Evolutionary conservation across 1,284 basidiomycete species (phyloP).

Genomic region (Mycena sp.): DNA sequence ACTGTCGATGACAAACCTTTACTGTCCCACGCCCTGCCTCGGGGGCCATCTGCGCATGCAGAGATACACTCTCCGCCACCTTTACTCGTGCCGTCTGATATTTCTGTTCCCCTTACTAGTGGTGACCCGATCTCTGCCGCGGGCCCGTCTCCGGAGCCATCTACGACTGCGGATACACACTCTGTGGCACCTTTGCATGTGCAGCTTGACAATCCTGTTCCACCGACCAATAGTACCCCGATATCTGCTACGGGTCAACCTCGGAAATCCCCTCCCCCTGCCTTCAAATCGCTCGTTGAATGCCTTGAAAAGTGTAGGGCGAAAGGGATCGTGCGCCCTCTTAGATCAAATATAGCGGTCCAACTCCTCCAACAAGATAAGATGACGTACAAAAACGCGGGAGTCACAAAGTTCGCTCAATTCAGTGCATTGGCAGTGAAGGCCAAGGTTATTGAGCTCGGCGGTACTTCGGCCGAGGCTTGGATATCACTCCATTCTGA

Average conservation of each 20-base stretch:
- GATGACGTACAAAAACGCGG: conserved; percentile 49
- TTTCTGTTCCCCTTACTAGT: no score
- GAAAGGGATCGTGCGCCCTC: conserved; percentile 45
- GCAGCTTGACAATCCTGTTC: no score
- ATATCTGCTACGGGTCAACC: not conserved
- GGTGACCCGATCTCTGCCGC: no score
- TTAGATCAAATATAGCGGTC: conserved; percentile 50
- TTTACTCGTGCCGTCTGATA: no score
- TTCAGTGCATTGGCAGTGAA: conserved; percentile 42
- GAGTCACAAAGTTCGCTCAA: conserved; percentile 41
- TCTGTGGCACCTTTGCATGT: no score
- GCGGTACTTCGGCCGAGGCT: conserved; percentile 41
- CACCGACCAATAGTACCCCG: no score
- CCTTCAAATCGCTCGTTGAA: conserved; percentile 9
- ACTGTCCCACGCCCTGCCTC: no score
- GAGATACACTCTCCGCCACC: no score
- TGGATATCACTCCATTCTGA: conserved; percentile 46
- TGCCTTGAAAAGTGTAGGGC: conserved; percentile 14
- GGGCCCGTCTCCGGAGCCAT: no score
- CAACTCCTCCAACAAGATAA: conserved; percentile 46
- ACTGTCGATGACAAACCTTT: no score
- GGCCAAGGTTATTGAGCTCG: conserved; percentile 43
- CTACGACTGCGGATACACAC: no score
- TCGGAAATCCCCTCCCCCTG: not conserved
- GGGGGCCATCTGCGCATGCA: no score